Conservation (phyloP, 495 filamentous ascomycete species). For the Pseudoneurospora amorphoporcata region DNA sequence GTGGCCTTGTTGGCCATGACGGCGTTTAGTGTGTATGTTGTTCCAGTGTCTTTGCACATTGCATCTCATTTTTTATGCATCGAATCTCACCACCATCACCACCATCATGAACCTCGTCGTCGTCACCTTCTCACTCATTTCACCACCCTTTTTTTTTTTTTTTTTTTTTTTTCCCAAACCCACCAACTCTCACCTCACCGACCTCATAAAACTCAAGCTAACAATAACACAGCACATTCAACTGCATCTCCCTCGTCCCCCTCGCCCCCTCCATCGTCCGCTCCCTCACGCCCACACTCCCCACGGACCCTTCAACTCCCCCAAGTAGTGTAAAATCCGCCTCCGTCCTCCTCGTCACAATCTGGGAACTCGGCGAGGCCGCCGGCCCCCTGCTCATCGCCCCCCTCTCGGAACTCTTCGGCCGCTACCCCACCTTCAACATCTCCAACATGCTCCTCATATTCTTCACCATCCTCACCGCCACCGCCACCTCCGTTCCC, state of each 20-base stretch:
- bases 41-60: not conserved
- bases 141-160: too few species aligned
- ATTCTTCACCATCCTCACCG: constrained; percentile 31
- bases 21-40: constrained; percentile 44
- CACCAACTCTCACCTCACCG: not conserved
- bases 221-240: constrained; percentile 34
- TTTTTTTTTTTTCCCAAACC: too few species aligned
- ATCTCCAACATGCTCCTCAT: constrained; percentile 43
- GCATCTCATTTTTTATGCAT: not conserved
- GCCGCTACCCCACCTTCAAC: constrained; percentile 45
- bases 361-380: constrained; percentile 48
- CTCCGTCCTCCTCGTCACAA: constrained; percentile 46
- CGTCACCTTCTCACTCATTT: not conserved
- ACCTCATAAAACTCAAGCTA: not conserved
- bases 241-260: constrained; percentile 46
- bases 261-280: constrained; percentile 38
- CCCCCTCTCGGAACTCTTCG: constrained; percentile 46
- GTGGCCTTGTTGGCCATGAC: constrained; percentile 37
- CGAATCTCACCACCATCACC: too few species aligned
- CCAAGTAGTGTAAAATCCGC: constrained; percentile 19
- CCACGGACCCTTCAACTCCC: constrained; percentile 16
- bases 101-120: not conserved
- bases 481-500: constrained; percentile 26
- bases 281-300: constrained; percentile 27
- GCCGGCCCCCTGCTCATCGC: constrained; percentile 50